These are phyloP conservation scores for Botrytis byssoidea DNA, from an alignment of 2,329 filamentous ascomycete genomes.

Conservation along the genomic window DNA sequence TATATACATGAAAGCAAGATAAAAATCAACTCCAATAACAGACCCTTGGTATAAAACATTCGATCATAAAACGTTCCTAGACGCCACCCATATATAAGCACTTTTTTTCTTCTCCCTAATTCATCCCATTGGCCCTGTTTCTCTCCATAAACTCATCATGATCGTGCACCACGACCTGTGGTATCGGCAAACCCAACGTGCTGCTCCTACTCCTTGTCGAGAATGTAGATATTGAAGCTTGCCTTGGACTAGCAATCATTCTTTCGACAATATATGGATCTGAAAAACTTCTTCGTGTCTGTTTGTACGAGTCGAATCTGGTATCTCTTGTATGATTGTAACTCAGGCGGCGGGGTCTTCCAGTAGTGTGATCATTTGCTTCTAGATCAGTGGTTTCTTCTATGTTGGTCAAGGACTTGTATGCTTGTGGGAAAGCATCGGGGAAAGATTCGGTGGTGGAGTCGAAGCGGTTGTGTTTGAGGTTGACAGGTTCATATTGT, in stretches of 20 bases:
- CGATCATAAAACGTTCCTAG: background rate
- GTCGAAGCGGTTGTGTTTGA: background rate
- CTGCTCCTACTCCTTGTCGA: constrained; percentile 12
- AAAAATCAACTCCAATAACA: background rate
- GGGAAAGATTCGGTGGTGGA: background rate
- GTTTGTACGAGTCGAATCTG: constrained; percentile 28
- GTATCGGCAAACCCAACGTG: constrained; percentile 20
- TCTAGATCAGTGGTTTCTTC: constrained; percentile 17
- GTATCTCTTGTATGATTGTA: constrained; percentile 31
- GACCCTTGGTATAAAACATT: background rate
- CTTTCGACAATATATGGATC: background rate
- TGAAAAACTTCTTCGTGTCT: constrained; percentile 16
- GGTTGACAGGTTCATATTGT: constrained; percentile 5
- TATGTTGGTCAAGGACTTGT: constrained; percentile 18
- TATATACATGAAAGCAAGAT: background rate
- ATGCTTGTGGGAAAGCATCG: background rate
- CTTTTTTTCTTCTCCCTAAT: background rate
- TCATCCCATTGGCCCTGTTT: constrained; percentile 4
- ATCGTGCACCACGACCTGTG: constrained; percentile 28
- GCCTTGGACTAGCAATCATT: background rate
- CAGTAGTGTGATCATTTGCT: background rate
- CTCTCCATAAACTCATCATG: constrained; percentile 30
- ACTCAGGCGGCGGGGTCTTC: constrained; percentile 3
- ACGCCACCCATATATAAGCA: background rate
- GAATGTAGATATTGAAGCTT: background rate